A percentile compares a stretch with the other conserved stretches of the same genome.
Conservation (phyloP, 352 stramenopile species). For the Phytophthora chlamydospora region DNA sequence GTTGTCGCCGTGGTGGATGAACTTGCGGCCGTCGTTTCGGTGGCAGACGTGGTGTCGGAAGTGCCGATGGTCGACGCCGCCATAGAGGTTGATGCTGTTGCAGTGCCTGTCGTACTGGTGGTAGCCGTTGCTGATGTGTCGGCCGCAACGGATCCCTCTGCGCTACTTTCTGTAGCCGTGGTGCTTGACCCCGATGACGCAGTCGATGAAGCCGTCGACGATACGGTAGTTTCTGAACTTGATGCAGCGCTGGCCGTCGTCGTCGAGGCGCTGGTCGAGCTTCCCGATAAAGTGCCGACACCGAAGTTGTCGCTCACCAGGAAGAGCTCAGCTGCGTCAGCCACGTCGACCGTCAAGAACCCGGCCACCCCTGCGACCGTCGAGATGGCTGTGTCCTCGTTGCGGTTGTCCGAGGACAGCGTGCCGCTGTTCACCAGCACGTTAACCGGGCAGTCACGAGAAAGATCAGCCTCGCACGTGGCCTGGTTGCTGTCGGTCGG, state of each 20-base stretch:
- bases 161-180: slow-evolving; percentile 1
- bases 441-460: slow-evolving; percentile 20
- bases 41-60: too few relatives aligned
- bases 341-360: slow-evolving; percentile 5
- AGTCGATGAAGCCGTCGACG: too few relatives aligned
- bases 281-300: slow-evolving; percentile 3
- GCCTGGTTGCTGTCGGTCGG: slow-evolving; percentile 11
- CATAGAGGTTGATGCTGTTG: not conserved
- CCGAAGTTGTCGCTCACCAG: slow-evolving; percentile 10
- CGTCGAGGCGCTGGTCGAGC: not conserved
- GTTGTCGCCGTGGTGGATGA: not conserved
- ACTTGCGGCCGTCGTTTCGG: too few relatives aligned
- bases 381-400: slow-evolving; percentile 16
- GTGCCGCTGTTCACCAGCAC: slow-evolving; percentile 9
- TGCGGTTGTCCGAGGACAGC: slow-evolving; percentile 7
- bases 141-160: not conserved
- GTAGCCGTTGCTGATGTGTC: slow-evolving; percentile 3
- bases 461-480: slow-evolving; percentile 17
- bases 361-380: slow-evolving; percentile 9
- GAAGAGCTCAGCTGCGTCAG: slow-evolving; percentile 1
- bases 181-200: slow-evolving; percentile 1
- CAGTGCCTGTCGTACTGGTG: not conserved
- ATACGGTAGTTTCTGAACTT: not conserved
- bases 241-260: too few relatives aligned
- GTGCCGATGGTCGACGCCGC: not conserved